phyloP scores from a whole-genome alignment of 352 stramenopile species.

The Globisporangium takayamanum region DNA sequence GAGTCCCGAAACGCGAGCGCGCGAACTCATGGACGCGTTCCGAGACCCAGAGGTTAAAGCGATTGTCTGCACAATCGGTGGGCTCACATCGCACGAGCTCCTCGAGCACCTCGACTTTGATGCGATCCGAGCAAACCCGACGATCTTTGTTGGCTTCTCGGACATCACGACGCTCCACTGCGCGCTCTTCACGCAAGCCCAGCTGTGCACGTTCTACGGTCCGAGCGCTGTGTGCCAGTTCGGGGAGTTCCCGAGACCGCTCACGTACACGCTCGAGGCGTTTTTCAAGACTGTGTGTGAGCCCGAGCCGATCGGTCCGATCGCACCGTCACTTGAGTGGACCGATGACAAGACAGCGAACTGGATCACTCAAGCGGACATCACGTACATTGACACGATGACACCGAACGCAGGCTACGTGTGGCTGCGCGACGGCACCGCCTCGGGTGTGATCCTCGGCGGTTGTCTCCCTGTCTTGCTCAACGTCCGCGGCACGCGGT shows the following conservation, averaged over 20 bases:
- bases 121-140: conserved; percentile 31
- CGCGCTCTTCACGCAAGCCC: conserved; percentile 31
- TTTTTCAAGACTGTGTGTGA: conserved; percentile 30
- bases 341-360: conserved; percentile 59
- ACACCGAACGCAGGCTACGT: conserved; percentile 36
- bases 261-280: conserved; percentile 36
- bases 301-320: conserved; percentile 18
- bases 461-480: conserved; percentile 53
- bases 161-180: conserved; percentile 62
- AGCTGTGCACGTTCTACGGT: conserved; percentile 56
- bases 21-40: conserved; percentile 53
- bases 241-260: conserved; percentile 43
- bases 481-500: conserved; percentile 43
- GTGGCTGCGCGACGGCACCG: conserved; percentile 31
- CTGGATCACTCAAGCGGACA: conserved; percentile 43
- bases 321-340: conserved; percentile 40
- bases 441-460: conserved; percentile 32
- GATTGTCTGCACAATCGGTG: conserved; percentile 53
- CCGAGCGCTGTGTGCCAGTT: conserved; percentile 48
- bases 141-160: conserved; percentile 53
- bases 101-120: conserved; percentile 59
- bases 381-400: conserved; percentile 31
- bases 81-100: conserved; percentile 53
- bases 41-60: conserved; percentile 26
- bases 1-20: conserved; percentile 28